Evolutionary conservation across 2,329 filamentous ascomycete species (phyloP), one percentile per base, ranked within the genome.

Genomic region (Aspergillus calidoustus): DNA sequence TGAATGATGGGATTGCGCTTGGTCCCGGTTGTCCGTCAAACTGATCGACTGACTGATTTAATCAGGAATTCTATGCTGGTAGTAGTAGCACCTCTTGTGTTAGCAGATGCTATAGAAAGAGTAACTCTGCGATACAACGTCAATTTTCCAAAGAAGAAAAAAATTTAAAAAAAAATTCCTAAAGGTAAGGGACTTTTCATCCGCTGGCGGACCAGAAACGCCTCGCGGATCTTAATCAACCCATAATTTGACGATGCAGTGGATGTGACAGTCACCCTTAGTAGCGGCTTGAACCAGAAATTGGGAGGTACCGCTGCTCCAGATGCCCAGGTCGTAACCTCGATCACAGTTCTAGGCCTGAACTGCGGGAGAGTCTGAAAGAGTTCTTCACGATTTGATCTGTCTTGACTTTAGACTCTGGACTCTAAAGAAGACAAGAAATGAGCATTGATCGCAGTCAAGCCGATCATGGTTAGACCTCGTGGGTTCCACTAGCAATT

Each of bases 371-470:
- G 34, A 48, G 11, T 48, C n/a, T 11, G 19, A 15, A 8, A 25
- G 23, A 17, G 9, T 11, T 48, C 8, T 15, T 28, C 6, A 28
- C 25, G 4, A 28, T 4, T 34, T 13, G 34, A 15, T 15, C 11
- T 41, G 11, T 41, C 15, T 13, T 2, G 15, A 25, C 22, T 19
- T 17, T 25, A 30, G 50, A 55, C 63, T 63, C 60, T 64, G 56
- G 43, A 64, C 19, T 19, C 19, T 19, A 53, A 59, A 56, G 59
- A 55, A 15, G 9, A 5, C 48, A 46, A 22, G 17, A 54, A 59
- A 57, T 25, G 38, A 59, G 9, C 25, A n/a, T 22, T 23, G 23
- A 38, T 30, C 25, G 19, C 23, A 19, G 13, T 54, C 57, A 61
- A 41, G 15, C 57, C 51, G 3, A 25, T 25, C 38, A 17, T 2